Evolutionary conservation across 2,329 filamentous ascomycete genomes (phyloP).

Genomic region (Fonsecaea pedrosoi): DNA sequence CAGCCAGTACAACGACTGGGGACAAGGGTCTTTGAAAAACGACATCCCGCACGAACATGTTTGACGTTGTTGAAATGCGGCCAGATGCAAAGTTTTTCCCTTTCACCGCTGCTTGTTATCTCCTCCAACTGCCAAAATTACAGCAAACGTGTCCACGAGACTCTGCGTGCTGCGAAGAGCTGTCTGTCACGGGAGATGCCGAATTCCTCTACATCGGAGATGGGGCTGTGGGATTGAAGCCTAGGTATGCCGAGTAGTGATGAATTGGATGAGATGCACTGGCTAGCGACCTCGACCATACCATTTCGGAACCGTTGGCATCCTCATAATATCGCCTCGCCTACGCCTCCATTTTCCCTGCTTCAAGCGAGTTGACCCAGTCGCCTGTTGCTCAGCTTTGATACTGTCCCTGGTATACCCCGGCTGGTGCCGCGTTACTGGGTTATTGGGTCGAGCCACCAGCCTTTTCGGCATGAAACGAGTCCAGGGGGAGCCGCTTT

Average conservation of each 20-base stretch:
- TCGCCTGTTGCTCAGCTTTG: not conserved
- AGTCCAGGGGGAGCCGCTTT: not conserved
- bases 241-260: not conserved
- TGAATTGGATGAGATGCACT: not conserved
- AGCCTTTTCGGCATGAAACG: not conserved
- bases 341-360: slow-evolving; percentile 2
- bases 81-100: not conserved
- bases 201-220: slow-evolving; percentile 1
- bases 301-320: not conserved
- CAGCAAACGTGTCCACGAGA: not conserved
- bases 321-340: slow-evolving; percentile 1
- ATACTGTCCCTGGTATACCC: not conserved
- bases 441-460: not conserved
- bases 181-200: not conserved
- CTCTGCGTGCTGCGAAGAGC: not conserved
- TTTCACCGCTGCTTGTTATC: not conserved
- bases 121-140: not conserved
- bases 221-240: not conserved
- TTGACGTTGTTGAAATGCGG: not conserved
- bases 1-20: not conserved
- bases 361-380: not conserved
- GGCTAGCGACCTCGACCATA: not conserved
- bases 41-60: not conserved
- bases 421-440: not conserved
- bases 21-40: not conserved